phyloP scores from a whole-genome alignment of 495 filamentous ascomycete genomes.

The Penicillium maclennaniae region DNA sequence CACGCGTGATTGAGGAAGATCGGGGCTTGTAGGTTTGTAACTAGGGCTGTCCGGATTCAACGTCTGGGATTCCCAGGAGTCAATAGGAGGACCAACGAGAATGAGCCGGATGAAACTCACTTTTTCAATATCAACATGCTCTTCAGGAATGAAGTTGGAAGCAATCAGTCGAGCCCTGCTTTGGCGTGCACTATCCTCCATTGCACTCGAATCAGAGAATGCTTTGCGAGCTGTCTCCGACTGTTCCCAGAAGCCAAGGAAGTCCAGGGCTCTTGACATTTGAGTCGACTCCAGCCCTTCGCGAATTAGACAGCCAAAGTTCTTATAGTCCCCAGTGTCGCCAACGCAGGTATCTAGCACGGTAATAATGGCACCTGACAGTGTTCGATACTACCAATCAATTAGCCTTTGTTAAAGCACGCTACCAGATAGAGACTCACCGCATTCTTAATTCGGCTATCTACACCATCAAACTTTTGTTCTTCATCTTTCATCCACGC shows the following conservation, averaged over 20 bases:
- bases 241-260: slow-evolving; percentile 57
- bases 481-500: slow-evolving; percentile 34
- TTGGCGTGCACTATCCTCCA: slow-evolving; percentile 25
- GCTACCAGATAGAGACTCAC: slow-evolving; percentile 24
- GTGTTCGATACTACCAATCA: slow-evolving; percentile 28
- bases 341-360: slow-evolving; percentile 31
- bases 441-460: slow-evolving; percentile 37
- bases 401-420: slow-evolving; percentile 18
- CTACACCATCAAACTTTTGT: slow-evolving; percentile 28
- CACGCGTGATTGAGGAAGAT: background rate
- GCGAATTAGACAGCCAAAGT: slow-evolving; percentile 50
- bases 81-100: background rate
- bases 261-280: slow-evolving; percentile 46
- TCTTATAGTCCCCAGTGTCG: slow-evolving; percentile 32
- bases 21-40: background rate
- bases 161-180: background rate
- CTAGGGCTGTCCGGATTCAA: background rate
- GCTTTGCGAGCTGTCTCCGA: slow-evolving; percentile 48
- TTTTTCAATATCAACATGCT: background rate
- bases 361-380: slow-evolving; percentile 35
- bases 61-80: background rate
- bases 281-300: slow-evolving; percentile 56
- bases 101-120: background rate
- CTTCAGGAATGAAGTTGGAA: background rate
- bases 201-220: slow-evolving; percentile 38